Conservation (phyloP, 306 rosid species). For the Corylus americana region DNA sequence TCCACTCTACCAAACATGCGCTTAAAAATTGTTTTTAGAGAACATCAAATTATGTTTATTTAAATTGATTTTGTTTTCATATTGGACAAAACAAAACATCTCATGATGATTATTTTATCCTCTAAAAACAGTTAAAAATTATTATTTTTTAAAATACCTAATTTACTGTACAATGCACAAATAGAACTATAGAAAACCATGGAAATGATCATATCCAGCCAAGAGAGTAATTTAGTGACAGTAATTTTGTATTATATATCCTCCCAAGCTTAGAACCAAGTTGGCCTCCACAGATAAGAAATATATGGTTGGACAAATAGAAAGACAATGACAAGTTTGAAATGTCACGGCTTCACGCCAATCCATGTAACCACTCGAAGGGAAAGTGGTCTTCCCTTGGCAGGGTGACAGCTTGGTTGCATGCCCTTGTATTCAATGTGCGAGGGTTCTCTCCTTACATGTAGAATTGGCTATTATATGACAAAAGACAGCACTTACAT, state of each 20-base stretch:
- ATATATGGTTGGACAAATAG: neutral
- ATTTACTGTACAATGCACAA: no score
- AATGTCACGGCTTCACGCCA: slow-evolving; percentile 39
- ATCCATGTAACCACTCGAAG: slow-evolving; percentile 34
- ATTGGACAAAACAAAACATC: no score
- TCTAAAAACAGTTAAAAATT: no score
- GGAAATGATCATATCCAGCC: no score
- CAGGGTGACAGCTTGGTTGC: slow-evolving; percentile 34
- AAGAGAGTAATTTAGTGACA: neutral
- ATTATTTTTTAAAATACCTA: no score
- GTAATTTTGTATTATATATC: neutral
- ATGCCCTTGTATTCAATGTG: slow-evolving; percentile 25
- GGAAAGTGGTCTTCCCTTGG: neutral
- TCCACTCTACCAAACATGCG: no score
- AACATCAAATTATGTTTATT: no score
- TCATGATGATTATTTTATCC: no score
- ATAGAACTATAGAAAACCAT: no score
- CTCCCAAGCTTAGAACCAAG: neutral
- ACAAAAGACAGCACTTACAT: slow-evolving; percentile 21
- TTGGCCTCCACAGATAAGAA: slow-evolving; percentile 16
- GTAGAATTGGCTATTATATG: slow-evolving; percentile 31
- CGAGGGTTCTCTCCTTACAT: slow-evolving; percentile 19
- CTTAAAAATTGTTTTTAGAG: no score
- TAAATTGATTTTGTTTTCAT: no score
- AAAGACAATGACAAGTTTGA: slow-evolving; percentile 40